Conservation (phyloP, 164 flowering plant genomes). For the Chimonanthus praecox region DNA sequence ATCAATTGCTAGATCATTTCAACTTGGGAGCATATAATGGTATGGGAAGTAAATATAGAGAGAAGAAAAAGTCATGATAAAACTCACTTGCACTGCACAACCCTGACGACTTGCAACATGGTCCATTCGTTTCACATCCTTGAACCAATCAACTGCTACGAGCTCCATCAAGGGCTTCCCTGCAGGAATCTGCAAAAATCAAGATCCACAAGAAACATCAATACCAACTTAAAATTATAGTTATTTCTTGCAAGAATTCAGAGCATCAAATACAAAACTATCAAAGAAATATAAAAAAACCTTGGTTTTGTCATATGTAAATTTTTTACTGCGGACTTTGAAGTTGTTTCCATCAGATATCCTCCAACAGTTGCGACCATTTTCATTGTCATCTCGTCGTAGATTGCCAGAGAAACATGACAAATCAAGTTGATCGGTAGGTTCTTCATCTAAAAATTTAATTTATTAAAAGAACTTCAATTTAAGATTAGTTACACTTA, state of each 20-base stretch:
- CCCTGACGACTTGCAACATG: slow-evolving; percentile 95
- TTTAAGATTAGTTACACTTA: not conserved
- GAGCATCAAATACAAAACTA: not conserved
- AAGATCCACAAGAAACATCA: not conserved
- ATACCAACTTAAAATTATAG: not conserved
- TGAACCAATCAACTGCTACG: slow-evolving; percentile 99
- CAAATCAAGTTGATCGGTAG: slow-evolving; percentile 58
- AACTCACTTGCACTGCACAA: slow-evolving; percentile 82
- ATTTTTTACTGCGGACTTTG: slow-evolving; percentile 84
- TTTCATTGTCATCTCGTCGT: slow-evolving; percentile 68
- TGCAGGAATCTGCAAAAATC: slow-evolving; percentile 59
- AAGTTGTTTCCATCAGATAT: slow-evolving; percentile 92
- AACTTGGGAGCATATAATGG: not conserved
- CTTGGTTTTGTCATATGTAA: slow-evolving; percentile 79
- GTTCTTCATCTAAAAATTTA: slow-evolving; percentile 67
- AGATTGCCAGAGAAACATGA: slow-evolving; percentile 81
- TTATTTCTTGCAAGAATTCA: not conserved
- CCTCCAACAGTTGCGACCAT: slow-evolving; percentile 86
- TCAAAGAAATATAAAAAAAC: slow-evolving; percentile 26
- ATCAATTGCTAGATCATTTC: too few species aligned
- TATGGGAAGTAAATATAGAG: not conserved
- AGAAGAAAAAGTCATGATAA: not conserved
- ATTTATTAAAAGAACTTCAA: slow-evolving; percentile 6
- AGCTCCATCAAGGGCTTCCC: slow-evolving; percentile 96
- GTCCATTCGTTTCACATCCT: slow-evolving; percentile 93